These are phyloP conservation scores for Chimonanthus praecox DNA, from an alignment of 164 flowering plant genomes.

Conservation along the genomic window DNA sequence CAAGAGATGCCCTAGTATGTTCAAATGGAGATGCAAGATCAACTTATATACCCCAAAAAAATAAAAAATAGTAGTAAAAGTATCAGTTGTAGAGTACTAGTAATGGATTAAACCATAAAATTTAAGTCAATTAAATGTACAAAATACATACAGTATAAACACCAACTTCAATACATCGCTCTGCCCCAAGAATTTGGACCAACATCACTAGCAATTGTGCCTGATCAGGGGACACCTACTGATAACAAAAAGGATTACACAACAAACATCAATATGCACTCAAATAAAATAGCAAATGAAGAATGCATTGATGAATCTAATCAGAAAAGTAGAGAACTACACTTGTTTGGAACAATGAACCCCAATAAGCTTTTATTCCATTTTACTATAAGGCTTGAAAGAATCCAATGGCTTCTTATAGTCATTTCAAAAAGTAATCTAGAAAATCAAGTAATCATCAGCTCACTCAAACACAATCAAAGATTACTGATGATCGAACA, in stretches of 20 bases:
- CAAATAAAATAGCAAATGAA: neutral
- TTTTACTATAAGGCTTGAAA: too few relatives aligned
- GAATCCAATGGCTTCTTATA: too few relatives aligned
- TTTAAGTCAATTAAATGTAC: neutral
- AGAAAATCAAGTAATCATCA: too few relatives aligned
- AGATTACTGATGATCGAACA: too few relatives aligned
- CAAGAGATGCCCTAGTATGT: neutral
- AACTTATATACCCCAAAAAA: neutral
- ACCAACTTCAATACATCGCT: slow-evolving; percentile 84
- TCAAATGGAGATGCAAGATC: neutral
- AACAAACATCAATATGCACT: neutral
- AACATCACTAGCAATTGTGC: slow-evolving; percentile 90
- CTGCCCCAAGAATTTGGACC: slow-evolving; percentile 72
- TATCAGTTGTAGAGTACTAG: neutral
- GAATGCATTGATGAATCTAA: neutral
- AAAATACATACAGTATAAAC: slow-evolving; percentile 56
- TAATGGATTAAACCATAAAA: neutral
- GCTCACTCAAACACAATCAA: too few relatives aligned
- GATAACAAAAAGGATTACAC: neutral
- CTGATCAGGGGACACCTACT: slow-evolving; percentile 90
- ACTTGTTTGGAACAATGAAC: neutral
- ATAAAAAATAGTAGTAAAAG: neutral
- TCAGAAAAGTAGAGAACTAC: neutral
- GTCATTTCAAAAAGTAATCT: too few relatives aligned
- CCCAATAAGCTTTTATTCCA: too few relatives aligned